Base-by-base conservation (phyloP, 2,329 filamentous ascomycete species). In the Lecanicillium sp. region DNA sequence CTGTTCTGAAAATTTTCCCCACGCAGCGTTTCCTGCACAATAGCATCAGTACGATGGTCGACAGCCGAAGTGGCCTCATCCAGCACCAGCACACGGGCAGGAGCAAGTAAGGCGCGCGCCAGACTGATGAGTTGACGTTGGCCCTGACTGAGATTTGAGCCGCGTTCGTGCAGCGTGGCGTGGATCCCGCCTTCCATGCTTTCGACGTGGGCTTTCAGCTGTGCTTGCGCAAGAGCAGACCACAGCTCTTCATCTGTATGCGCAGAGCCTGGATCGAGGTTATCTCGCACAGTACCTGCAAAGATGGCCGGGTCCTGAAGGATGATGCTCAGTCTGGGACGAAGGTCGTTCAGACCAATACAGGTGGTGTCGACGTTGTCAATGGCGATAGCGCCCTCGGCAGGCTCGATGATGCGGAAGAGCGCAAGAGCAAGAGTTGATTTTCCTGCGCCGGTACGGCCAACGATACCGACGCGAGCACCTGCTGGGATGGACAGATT, bases 401-500 rank as follows among this genome's bases (percentile, higher is more conserved):
- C 73, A 6, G 86, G 74, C 61, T 95, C 88, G 46, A 95, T 94
- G 50, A 95, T 87, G 41, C 89, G 77, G 73, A 95, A 95, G 11
- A 96, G 71, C 3, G 87, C 79, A 48, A 94, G 69, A 1, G 88
- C 94, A 45, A 96, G 66, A 19, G 85, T 90, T 45, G 84, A 90
- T 68, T 95, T 95, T 52, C 89, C 89, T 29, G 89, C 88, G 39
- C 89, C 89, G 2, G 89, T 96, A 28, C 89, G 81, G 40, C 89
- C 89, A 30, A 95, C 88, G n/a, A 95, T 87, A 44, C 88, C 89
- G 57, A 95, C 87, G 70, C 94, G 94, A 66, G 95, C 88, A 55
- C 85, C 84, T 13, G 87, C 80, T 64, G 89, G 88, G 66, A 96
- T 89, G 55, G 83, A 77, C 14, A 96, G 67, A 51, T 75, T 86